Base-by-base conservation (phyloP, 75 land plant genomes). In the Isoetes taiwanensis region DNA sequence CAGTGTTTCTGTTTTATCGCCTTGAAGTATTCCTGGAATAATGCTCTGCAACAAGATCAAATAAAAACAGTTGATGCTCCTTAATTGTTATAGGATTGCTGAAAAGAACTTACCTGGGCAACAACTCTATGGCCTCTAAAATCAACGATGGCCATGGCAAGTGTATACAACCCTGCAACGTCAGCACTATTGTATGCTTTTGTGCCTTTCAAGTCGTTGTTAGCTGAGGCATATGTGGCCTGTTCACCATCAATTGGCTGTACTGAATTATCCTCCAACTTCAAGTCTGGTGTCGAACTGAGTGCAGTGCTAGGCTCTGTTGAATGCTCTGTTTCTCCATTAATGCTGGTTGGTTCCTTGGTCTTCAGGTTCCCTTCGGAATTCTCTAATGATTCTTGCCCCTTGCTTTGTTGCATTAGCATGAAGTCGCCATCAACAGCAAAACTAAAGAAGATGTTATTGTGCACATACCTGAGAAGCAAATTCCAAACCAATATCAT, bases 391-490 rank as follows among this genome's bases (percentile, higher is more conserved):
- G 29, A 28, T 14, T 52, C 62, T 34, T 73, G 60, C 30, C 66
- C 76, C 52, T 50, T 54, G 21, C 34, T 63, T 32, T 73, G 68
- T 24, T 66, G 64, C 70, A 90, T 57, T 31, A 76, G 80, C 4
- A 81, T 67, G 57, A 86, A 68, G 50, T 91, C 97, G 11, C 84
- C 80, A 82, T 94, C 99, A 20, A 94, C 78, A 41, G 99, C 99
- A 80, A 88, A 94, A 66, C 99, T 94, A 62, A 94, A 94, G 67
- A 94, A 94, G 60, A 94, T 94, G 54, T 94, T 94, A 72, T 94
- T 94, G 84, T 94, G 99, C 6, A 94, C 90, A 78, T 94, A 94
- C 99, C 99, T 94, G 69, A 30, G 50, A 25, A 28, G 55, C 52
- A 3, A 70, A 12, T 37, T 10, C 39, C 14, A 14, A 37, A 37